Evolutionary conservation across 371 early-diverging fungal species (phyloP), one percentile per base, ranked within the genome.

Genomic region (Actinomortierella wolfii): DNA sequence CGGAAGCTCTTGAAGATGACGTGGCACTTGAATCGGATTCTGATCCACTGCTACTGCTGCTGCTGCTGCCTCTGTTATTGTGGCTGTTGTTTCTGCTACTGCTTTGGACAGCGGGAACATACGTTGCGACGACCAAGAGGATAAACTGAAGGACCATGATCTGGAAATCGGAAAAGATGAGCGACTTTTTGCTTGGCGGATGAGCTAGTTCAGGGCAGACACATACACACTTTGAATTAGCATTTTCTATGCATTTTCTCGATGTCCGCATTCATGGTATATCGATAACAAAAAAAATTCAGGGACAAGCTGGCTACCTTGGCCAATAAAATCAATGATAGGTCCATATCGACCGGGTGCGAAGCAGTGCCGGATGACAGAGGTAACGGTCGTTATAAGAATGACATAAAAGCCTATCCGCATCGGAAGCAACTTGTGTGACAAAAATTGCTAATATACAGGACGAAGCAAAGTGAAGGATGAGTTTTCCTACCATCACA

Each of bases 321-420:
- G 66, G 18, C 73, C 73, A 34, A 73, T 63, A 57, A 73, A 73
- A 51, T 73, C 73, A 21, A 73, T 66, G 26, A 73, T 56, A 2
- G 62, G 56, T 6, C 59, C 73, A 23, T 56, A 73, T 29, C 56
- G 61, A 15, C 47, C 59, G 4, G 73, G 73, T 13, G 50, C 23
- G 20, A 57, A 42, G 13, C 61, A 34, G 20, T 73, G 73, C 34
- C 73, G 59, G n/a, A 66, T 23, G 17, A 66, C 17, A 2, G 55
- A 51, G 9, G 66, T 29, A 13, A 73, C 48, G 9, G 25, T 26
- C 17, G 56, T 47, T 4, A 51, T 53, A 18, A 67, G 20, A 23
- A 73, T 39, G 8, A 21, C 42, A n/a, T 73, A 73, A 25, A 73
- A 17, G 1, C 63, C 67, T 25, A 67, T 51, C 21, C 73, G 62